These are phyloP conservation scores for Leishmania braziliensis DNA, from an alignment of 208 protist species.

Conservation along the genomic window DNA sequence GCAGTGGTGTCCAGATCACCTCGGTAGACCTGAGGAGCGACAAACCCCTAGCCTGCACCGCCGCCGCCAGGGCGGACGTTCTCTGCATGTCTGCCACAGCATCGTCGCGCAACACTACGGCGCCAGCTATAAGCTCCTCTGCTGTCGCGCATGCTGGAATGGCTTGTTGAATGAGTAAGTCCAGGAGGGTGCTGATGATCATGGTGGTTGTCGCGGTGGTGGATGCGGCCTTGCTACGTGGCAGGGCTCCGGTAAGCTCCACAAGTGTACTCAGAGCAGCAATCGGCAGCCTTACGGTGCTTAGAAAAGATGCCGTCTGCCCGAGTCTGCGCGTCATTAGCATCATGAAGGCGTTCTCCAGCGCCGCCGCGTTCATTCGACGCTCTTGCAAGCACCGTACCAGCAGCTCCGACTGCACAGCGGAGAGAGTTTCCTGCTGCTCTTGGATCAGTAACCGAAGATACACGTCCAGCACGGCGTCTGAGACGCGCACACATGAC, in stretches of 20 bases:
- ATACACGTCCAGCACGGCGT: constrained; percentile 67
- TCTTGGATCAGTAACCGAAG: constrained; percentile 48
- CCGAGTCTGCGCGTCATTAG: constrained; percentile 72
- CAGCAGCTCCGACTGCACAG: constrained; percentile 35
- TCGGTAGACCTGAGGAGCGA: constrained; percentile 11
- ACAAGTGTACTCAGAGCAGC: constrained; percentile 18
- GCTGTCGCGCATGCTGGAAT: constrained; percentile 20
- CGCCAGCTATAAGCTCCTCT: constrained; percentile 21
- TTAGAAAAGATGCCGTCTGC: constrained; percentile 22
- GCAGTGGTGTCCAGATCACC: constrained; percentile 27
- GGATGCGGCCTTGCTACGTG: neutral
- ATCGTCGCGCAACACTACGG: constrained; percentile 16
- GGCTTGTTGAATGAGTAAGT: constrained; percentile 32
- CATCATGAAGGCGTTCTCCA: constrained; percentile 63
- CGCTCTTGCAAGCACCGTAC: constrained; percentile 48
- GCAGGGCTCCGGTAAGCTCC: constrained; percentile 16
- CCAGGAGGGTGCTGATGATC: constrained; percentile 47
- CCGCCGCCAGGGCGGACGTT: constrained; percentile 7
- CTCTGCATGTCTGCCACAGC: constrained; percentile 14
- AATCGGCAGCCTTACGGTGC: constrained; percentile 8
- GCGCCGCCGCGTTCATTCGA: constrained; percentile 13
- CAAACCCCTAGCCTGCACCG: constrained; percentile 11
- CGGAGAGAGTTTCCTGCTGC: neutral
- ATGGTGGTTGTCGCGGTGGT: constrained; percentile 22
- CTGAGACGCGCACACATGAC: constrained; percentile 27